Conservation (phyloP, 306 rosid genomes). For the Delonix regia region DNA sequence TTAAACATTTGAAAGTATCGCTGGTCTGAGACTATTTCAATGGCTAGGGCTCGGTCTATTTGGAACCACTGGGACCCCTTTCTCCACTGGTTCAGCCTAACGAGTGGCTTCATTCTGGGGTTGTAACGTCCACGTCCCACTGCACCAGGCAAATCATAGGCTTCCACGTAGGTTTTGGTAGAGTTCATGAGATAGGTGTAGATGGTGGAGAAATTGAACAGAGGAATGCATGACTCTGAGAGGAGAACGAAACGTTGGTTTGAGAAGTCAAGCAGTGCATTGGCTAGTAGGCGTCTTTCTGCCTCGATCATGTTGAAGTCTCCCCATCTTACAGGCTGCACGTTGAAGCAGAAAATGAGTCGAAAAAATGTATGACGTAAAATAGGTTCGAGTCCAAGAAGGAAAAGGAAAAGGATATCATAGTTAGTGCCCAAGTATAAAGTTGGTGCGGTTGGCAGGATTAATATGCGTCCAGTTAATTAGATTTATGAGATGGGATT, state of each 20-base stretch:
- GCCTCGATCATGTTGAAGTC: not conserved
- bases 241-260: conserved; percentile 8
- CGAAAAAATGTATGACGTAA: no score
- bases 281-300: not conserved
- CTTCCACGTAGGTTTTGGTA: conserved; percentile 34
- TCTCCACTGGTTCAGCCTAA: conserved; percentile 66
- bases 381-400: no score
- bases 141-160: not conserved
- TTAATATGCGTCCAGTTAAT: no score
- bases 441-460: no score
- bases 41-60: conserved; percentile 62
- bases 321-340: conserved; percentile 78
- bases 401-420: no score
- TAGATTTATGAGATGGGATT: no score
- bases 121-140: conserved; percentile 3
- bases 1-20: conserved; percentile 53
- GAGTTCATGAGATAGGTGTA: conserved; percentile 65
- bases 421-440: no score
- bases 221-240: conserved; percentile 83
- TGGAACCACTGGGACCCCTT: conserved; percentile 98
- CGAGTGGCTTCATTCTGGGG: conserved; percentile 51
- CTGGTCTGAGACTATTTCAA: conserved; percentile 53
- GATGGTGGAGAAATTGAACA: conserved; percentile 70
- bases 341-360: not conserved
- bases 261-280: not conserved